These are phyloP conservation scores for Coix lacrymajobi DNA, from an alignment of 176 grass and related monocot genomes.

Conservation along the genomic window DNA sequence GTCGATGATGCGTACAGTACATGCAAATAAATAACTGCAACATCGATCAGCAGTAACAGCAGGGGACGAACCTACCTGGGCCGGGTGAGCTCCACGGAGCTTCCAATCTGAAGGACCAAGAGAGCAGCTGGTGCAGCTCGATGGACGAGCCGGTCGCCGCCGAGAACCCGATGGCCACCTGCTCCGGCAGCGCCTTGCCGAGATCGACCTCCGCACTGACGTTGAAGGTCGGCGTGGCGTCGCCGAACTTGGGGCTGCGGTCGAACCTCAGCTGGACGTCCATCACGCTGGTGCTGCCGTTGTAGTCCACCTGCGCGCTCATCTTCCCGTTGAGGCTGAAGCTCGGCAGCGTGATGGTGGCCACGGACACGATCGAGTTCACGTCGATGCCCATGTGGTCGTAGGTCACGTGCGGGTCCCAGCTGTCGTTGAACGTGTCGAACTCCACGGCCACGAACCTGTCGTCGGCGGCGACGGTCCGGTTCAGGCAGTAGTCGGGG, in stretches of 20 bases:
- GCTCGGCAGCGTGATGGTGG: background rate
- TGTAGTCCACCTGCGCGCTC: background rate
- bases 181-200: background rate
- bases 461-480: background rate
- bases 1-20: too few species aligned
- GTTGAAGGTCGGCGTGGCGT: background rate
- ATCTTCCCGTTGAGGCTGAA: constrained; percentile 11
- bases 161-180: constrained; percentile 33
- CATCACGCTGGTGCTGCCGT: background rate
- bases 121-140: background rate
- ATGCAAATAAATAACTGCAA: too few species aligned
- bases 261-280: background rate
- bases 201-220: background rate
- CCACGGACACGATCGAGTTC: background rate
- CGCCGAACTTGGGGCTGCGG: background rate
- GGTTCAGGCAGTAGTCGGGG: too few species aligned
- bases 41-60: too few species aligned
- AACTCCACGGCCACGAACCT: constrained; percentile 45
- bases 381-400: constrained; percentile 36
- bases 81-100: background rate
- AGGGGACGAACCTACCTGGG: too few species aligned
- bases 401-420: background rate
- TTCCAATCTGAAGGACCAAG: background rate
- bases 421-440: constrained; percentile 22
- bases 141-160: background rate